A percentile compares a stretch with the other conserved stretches of the same genome.
Evolutionary conservation across 768 basidiomycete genomes (phyloP).

Genomic region (Gelatoporia subvermispora): DNA sequence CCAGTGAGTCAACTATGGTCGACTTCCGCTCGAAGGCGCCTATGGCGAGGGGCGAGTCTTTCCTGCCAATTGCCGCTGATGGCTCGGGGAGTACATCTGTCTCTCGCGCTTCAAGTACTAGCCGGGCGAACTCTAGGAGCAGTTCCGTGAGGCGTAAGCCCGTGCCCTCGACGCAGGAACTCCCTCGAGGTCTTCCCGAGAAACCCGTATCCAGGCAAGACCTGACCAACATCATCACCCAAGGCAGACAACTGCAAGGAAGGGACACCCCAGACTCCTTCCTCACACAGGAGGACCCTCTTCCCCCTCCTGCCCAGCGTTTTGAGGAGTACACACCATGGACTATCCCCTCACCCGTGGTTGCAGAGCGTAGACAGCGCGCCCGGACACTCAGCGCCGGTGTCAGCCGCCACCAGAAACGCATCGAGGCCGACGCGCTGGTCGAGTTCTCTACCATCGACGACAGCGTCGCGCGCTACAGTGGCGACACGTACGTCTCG

Average conservation of each 20-base stretch:
- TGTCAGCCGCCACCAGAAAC: background rate
- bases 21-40: background rate
- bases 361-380: background rate
- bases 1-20: constrained; percentile 7
- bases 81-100: background rate
- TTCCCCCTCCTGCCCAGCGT: background rate
- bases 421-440: constrained; percentile 1
- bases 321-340: background rate
- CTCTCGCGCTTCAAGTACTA: constrained; percentile 1
- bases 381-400: background rate
- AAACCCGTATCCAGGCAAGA: background rate
- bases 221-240: background rate
- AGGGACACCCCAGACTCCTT: background rate
- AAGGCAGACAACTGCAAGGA: background rate
- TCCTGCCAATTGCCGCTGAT: background rate
- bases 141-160: constrained; percentile 15
- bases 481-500: background rate
- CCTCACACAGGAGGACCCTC: background rate
- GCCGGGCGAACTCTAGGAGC: background rate
- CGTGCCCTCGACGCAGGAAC: constrained; percentile 5
- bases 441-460: constrained; percentile 3
- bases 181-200: background rate
- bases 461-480: constrained; percentile 4
- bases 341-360: background rate
- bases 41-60: background rate